Base-by-base conservation (phyloP, 495 filamentous ascomycete species). In the Parathielavia hyrcaniae region DNA sequence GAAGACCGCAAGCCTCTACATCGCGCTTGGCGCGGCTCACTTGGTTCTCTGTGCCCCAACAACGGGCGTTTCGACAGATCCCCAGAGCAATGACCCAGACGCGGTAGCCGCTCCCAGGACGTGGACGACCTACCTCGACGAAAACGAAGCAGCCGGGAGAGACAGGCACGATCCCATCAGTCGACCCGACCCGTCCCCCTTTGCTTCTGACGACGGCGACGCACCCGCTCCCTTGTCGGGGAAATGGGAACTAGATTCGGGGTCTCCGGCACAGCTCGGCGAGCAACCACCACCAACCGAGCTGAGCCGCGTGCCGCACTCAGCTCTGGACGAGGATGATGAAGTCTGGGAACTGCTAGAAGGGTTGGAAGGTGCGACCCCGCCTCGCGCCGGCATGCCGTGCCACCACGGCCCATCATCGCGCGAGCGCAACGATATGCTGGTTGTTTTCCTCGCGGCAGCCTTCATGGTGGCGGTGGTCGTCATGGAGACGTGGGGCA, bases 341-440 rank as follows among this genome's bases (percentile, higher is more conserved):
- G 52, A n/a, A n/a, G 57, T n/a, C 50, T 60, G 10, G n/a, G 62
- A 62, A 41, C 30, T 61, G 36, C 38, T 50, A 20, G 66, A 68
- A 12, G 12, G n/a, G n/a, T n/a, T 65, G 14, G 36, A 26, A 6
- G 38, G 53, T 48, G 59, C 36, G 4, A 55, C 55, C 17, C 53
- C 56, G 22, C 47, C 50, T 2, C 39, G 41, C 14, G 19, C 32
- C 4, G 58, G 52, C n/a, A 59, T 47, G 16, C 64, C 58, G 35
- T 59, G 50, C 35, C 61, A 53, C 8, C 50, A 61, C 4, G 57
- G 45, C 16, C 43, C 26, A 1, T 14, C 56, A 4, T 50, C 57
- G 19, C 64, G 67, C n/a, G 65, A 77, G 19, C 67, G 71, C 39
- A 73, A 72, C 40, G 73, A 75, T 49, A 61, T 77, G 57, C 53